Evolutionary conservation across 257 asterid genomes (phyloP).

Genomic region (Petrea volubilis): DNA sequence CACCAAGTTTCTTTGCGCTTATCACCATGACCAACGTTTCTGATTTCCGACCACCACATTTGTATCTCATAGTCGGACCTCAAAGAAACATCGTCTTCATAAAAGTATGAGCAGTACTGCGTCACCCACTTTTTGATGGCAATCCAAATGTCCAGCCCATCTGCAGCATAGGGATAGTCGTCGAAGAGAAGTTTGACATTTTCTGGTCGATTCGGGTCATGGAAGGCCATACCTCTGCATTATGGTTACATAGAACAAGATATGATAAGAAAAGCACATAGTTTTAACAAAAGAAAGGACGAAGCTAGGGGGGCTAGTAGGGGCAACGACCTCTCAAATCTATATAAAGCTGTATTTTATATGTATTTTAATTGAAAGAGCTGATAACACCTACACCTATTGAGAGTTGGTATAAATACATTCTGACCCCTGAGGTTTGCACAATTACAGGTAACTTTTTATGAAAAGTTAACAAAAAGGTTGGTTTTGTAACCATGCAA

Average conservation of each 20-base stretch:
- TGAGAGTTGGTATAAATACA: too few relatives aligned
- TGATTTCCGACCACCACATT: slow-evolving; percentile 58
- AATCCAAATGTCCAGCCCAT: slow-evolving; percentile 56
- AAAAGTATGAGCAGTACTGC: slow-evolving; percentile 38
- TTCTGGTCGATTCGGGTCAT: slow-evolving; percentile 32
- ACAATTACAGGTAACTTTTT: too few relatives aligned
- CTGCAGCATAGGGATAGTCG: slow-evolving; percentile 55
- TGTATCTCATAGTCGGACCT: slow-evolving; percentile 42
- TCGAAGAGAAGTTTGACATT: slow-evolving; percentile 47
- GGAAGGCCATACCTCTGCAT: slow-evolving; percentile 47
- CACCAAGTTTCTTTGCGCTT: slow-evolving; percentile 44
- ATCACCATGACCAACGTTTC: slow-evolving; percentile 49
- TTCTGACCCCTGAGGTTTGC: too few relatives aligned
- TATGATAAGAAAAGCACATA: neutral
- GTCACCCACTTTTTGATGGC: slow-evolving; percentile 50
- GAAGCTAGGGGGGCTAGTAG: too few relatives aligned
- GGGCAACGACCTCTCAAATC: too few relatives aligned
- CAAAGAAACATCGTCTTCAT: slow-evolving; percentile 36
- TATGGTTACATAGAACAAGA: slow-evolving; percentile 6
- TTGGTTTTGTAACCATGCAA: too few relatives aligned
- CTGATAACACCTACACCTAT: too few relatives aligned
- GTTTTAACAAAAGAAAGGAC: too few relatives aligned
- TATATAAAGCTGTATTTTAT: too few relatives aligned
- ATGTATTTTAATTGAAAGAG: too few relatives aligned
- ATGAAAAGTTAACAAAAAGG: too few relatives aligned